Percentiles rank a stretch among this genome's conserved stretches.
Conservation (phyloP, 1,284 basidiomycete genomes). For the Tilletia setariae region DNA sequence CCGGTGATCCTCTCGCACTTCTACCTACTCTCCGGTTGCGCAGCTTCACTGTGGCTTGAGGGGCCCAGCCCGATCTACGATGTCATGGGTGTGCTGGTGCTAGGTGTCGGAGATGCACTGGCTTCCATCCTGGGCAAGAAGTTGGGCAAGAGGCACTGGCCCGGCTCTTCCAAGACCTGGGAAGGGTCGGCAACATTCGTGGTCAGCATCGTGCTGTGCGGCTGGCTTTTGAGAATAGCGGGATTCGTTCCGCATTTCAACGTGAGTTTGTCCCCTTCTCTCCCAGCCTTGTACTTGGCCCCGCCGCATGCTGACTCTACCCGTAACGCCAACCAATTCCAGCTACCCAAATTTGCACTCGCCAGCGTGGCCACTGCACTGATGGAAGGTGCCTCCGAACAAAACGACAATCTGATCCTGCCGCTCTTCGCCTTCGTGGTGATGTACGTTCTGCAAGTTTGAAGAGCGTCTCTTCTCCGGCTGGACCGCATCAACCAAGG, state of each 20-base stretch:
- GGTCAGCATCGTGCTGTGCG: conserved; percentile 67
- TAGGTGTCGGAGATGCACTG: conserved; percentile 91
- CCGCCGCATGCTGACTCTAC: neutral
- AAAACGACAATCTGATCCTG: conserved; percentile 52
- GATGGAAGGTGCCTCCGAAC: conserved; percentile 49
- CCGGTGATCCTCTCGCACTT: conserved; percentile 97
- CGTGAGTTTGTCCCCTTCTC: conserved; percentile 20
- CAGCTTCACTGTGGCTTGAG: conserved; percentile 90
- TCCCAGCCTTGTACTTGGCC: neutral
- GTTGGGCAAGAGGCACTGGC: conserved; percentile 77
- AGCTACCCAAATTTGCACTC: conserved; percentile 27
- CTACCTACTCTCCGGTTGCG: conserved; percentile 91
- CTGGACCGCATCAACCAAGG: no score
- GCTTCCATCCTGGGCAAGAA: conserved; percentile 87
- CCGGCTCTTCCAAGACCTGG: conserved; percentile 78
- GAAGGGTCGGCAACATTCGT: conserved; percentile 85
- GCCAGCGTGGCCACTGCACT: conserved; percentile 35
- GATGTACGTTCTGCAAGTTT: conserved; percentile 33
- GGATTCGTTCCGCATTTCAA: conserved; percentile 57
- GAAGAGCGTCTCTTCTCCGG: no score
- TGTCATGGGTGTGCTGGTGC: conserved; percentile 82
- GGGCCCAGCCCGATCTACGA: conserved; percentile 57
- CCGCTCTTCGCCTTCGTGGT: conserved; percentile 47
- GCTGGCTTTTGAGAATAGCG: conserved; percentile 68
- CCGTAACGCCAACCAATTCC: neutral